Conservation (phyloP, 1,284 basidiomycete genomes). For the Irpex lacteus region DNA sequence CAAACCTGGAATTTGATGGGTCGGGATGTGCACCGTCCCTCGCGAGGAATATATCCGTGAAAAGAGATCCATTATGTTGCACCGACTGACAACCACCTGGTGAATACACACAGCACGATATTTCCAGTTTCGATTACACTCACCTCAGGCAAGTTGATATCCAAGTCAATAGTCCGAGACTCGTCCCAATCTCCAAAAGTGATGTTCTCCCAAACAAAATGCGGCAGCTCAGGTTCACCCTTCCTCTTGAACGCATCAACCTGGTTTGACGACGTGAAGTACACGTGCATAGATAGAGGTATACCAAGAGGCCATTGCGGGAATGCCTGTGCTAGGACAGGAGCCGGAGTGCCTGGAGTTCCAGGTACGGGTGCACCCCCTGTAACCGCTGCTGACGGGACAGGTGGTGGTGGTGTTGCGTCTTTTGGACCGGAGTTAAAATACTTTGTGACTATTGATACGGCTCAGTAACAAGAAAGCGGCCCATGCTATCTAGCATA, state of each 20-base stretch:
- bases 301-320: constrained; percentile 61
- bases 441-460: constrained; percentile 40
- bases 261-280: constrained; percentile 57
- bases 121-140: constrained; percentile 19
- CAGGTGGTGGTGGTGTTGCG: constrained; percentile 27
- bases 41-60: constrained; percentile 84
- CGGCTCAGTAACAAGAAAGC: background rate
- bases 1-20: constrained; percentile 52
- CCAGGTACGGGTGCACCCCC: constrained; percentile 15
- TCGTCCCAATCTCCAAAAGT: constrained; percentile 83
- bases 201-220: constrained; percentile 79
- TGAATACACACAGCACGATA: background rate
- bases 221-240: constrained; percentile 53
- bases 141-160: constrained; percentile 75
- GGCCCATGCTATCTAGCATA: constrained; percentile 29
- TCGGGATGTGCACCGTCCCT: constrained; percentile 65
- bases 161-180: constrained; percentile 57
- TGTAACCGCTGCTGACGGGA: constrained; percentile 28
- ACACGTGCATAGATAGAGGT: constrained; percentile 70
- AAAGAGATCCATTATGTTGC: constrained; percentile 70
- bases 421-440: constrained; percentile 32
- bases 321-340: constrained; percentile 48
- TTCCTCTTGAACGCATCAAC: constrained; percentile 57
- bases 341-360: constrained; percentile 24
- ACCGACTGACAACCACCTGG: background rate